phyloP scores from a whole-genome alignment of 805 yeast species.

The Yamadazyma sp. region DNA sequence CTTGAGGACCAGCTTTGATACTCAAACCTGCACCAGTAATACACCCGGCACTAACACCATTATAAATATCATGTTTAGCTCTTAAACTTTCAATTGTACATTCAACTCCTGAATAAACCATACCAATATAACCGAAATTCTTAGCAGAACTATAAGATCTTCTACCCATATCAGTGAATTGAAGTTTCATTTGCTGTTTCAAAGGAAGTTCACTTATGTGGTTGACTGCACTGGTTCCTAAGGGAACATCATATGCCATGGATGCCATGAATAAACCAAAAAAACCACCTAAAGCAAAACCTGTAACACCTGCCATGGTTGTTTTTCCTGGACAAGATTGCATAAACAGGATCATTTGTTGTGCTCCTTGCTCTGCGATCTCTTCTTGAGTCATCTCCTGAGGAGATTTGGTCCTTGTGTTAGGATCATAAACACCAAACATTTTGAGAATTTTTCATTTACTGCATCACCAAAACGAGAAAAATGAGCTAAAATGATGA shows the following conservation, averaged over 20 bases:
- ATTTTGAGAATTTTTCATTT: slow-evolving; percentile 18
- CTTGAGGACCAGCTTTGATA: slow-evolving; percentile 88
- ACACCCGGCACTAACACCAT: slow-evolving; percentile 92
- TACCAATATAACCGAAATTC: slow-evolving; percentile 90
- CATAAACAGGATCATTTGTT: slow-evolving; percentile 78
- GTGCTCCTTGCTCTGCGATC: slow-evolving; percentile 89
- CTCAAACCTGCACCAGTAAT: slow-evolving; percentile 96
- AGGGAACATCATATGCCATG: slow-evolving; percentile 77
- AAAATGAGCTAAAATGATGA: no score
- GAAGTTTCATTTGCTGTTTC: slow-evolving; percentile 87
- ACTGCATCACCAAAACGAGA: no score
- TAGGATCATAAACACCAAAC: slow-evolving; percentile 43
- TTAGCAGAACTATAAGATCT: slow-evolving; percentile 88
- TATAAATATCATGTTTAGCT: slow-evolving; percentile 88
- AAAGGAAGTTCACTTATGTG: slow-evolving; percentile 82
- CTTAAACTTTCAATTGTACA: slow-evolving; percentile 82
- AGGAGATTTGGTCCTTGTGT: slow-evolving; percentile 21
- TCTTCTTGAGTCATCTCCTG: slow-evolving; percentile 82
- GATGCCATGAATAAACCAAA: slow-evolving; percentile 94
- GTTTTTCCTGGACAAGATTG: slow-evolving; percentile 95
- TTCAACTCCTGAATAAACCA: slow-evolving; percentile 88
- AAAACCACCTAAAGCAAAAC: slow-evolving; percentile 92
- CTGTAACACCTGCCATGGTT: slow-evolving; percentile 86
- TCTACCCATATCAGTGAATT: slow-evolving; percentile 87
- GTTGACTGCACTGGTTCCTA: slow-evolving; percentile 51